phyloP scores from a whole-genome alignment of 208 protist genomes.

The Polymyxa betae region DNA sequence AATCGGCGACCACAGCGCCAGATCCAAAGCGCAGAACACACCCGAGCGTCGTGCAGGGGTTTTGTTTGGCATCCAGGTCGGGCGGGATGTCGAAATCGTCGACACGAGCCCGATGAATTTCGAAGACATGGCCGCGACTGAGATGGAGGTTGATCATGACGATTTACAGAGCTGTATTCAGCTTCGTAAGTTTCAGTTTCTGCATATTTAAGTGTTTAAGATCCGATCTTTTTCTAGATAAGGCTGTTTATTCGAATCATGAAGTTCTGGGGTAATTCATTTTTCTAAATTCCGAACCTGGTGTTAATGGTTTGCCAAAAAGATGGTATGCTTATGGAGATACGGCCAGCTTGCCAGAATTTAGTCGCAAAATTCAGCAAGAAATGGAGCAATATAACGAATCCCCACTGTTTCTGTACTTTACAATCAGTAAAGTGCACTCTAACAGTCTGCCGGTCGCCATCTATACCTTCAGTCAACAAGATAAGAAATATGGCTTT shows the following conservation, averaged over 20 bases:
- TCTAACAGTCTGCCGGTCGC: not conserved
- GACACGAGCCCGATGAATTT: not conserved
- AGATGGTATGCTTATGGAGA: not conserved
- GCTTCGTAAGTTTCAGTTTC: slow-evolving; percentile 18
- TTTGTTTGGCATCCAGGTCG: slow-evolving; percentile 47
- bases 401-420: slow-evolving; percentile 21
- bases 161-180: not conserved
- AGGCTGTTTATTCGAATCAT: slow-evolving; percentile 19
- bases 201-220: not conserved
- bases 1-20: not conserved
- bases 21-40: not conserved
- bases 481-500: not conserved
- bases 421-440: not conserved
- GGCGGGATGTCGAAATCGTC: not conserved
- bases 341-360: not conserved
- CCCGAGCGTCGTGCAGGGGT: not conserved
- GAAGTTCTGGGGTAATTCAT: slow-evolving; percentile 24
- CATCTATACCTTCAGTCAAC: not conserved
- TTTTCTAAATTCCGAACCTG: not conserved
- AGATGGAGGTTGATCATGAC: not conserved
- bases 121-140: not conserved
- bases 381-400: slow-evolving; percentile 21
- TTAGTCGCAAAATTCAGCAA: not conserved
- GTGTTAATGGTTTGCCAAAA: not conserved
- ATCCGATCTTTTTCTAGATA: not conserved